phyloP scores from a whole-genome alignment of 768 basidiomycete species.

The Amanita pallidorosea region DNA sequence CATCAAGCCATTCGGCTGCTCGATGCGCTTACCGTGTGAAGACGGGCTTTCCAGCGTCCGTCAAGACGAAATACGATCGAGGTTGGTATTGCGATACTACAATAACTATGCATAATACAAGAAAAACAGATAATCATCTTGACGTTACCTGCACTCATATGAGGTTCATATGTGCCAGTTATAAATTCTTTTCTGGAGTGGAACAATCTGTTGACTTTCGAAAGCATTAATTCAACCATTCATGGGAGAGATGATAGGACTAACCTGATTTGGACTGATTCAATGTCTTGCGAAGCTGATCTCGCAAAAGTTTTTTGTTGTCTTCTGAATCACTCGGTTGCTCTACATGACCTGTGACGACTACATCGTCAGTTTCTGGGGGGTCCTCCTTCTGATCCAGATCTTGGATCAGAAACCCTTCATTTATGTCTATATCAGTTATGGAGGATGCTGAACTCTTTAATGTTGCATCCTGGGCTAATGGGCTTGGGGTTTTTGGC shows the following conservation, averaged over 20 bases:
- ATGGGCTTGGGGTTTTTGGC: constrained; percentile 19
- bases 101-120: constrained; percentile 7
- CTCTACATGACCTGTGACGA: constrained; percentile 33
- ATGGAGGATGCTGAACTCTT: constrained; percentile 67
- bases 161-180: constrained; percentile 5
- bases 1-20: constrained; percentile 1
- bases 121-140: background rate
- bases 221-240: background rate
- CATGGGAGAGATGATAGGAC: constrained; percentile 2
- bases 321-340: constrained; percentile 36
- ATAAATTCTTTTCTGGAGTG: constrained; percentile 16
- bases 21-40: constrained; percentile 49
- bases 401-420: constrained; percentile 65
- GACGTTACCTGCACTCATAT: constrained; percentile 3
- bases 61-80: constrained; percentile 85
- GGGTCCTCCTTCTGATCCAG: constrained; percentile 52
- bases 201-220: constrained; percentile 4
- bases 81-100: constrained; percentile 34
- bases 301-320: constrained; percentile 55
- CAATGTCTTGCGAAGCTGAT: constrained; percentile 61
- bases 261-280: constrained; percentile 41
- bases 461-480: constrained; percentile 15
- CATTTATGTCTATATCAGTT: constrained; percentile 51
- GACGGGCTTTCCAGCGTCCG: constrained; percentile 97
- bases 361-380: constrained; percentile 41